These are phyloP conservation scores for Erodium moschatum DNA, from an alignment of 441 rosid species.

Conservation along the genomic window DNA sequence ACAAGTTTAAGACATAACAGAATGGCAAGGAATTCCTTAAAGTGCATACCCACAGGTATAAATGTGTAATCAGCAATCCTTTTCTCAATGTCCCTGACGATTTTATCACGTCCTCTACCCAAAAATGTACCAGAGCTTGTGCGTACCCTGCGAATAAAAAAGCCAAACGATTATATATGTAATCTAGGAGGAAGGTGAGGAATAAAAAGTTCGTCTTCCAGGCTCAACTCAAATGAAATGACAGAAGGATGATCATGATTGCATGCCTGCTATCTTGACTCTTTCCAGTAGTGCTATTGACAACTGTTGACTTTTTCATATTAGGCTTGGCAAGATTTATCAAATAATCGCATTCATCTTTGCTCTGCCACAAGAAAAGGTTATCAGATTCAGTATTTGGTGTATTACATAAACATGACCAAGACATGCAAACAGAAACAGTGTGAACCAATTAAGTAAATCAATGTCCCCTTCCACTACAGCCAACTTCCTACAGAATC, in stretches of 20 bases:
- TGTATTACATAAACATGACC: not conserved
- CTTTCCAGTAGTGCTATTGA: constrained; percentile 69
- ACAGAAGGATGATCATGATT: not conserved
- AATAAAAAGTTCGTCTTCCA: not conserved
- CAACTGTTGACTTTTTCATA: constrained; percentile 78
- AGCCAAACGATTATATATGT: not conserved
- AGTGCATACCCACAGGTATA: constrained; percentile 23
- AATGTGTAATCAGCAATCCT: constrained; percentile 4
- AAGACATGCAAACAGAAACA: not conserved
- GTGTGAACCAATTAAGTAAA: not conserved
- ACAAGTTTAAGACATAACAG: not conserved
- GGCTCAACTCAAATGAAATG: not conserved
- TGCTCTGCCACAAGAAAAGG: constrained; percentile 31
- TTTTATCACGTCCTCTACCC: constrained; percentile 3
- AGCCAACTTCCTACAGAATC: not conserved
- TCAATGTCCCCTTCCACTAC: not conserved
- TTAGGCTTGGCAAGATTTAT: constrained; percentile 69
- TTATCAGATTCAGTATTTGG: not conserved
- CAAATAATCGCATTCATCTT: constrained; percentile 70
- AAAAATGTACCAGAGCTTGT: constrained; percentile 4
- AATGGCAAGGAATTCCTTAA: not conserved
- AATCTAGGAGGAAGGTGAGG: not conserved
- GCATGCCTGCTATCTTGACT: constrained; percentile 75
- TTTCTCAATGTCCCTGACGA: not conserved
- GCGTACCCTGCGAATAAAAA: constrained; percentile 22